A percentile compares a stretch with the other conserved stretches of the same genome.
phyloP scores from a whole-genome alignment of 805 yeast genomes.

The Spathaspora boniae region DNA sequence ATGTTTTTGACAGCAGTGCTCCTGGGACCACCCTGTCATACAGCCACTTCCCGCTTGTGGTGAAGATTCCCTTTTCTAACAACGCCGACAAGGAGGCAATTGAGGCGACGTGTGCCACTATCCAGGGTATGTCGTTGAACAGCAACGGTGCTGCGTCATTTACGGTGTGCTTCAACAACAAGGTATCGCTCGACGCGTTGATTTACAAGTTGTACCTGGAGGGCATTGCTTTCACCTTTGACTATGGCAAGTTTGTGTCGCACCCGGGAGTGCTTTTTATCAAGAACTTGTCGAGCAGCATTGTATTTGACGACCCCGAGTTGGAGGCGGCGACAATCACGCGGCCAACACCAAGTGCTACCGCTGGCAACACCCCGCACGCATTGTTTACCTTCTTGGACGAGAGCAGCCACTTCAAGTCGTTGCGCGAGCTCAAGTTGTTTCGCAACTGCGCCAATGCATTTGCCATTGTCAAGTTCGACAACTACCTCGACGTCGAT shows the following conservation, averaged over 20 bases:
- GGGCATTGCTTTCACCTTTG: constrained; percentile 13
- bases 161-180: constrained; percentile 5
- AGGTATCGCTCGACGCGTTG: constrained; percentile 8
- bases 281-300: constrained; percentile 41
- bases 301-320: constrained; percentile 14
- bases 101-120: constrained; percentile 2
- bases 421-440: constrained; percentile 8
- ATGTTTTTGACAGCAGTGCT: constrained; percentile 7
- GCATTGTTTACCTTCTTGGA: constrained; percentile 7
- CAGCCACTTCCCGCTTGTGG: constrained; percentile 9
- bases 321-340: constrained; percentile 6
- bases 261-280: constrained; percentile 61
- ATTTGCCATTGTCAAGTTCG: constrained; percentile 30
- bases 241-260: constrained; percentile 33
- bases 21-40: constrained; percentile 2
- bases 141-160: background rate
- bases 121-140: background rate
- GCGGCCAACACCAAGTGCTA: background rate
- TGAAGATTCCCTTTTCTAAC: constrained; percentile 4
- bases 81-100: background rate
- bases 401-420: constrained; percentile 7
- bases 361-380: constrained; percentile 4
- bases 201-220: constrained; percentile 6
- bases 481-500: constrained; percentile 34
- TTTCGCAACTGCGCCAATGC: constrained; percentile 20